Evolutionary conservation across 768 basidiomycete species (phyloP).

Genomic region (Mycena haematopus): DNA sequence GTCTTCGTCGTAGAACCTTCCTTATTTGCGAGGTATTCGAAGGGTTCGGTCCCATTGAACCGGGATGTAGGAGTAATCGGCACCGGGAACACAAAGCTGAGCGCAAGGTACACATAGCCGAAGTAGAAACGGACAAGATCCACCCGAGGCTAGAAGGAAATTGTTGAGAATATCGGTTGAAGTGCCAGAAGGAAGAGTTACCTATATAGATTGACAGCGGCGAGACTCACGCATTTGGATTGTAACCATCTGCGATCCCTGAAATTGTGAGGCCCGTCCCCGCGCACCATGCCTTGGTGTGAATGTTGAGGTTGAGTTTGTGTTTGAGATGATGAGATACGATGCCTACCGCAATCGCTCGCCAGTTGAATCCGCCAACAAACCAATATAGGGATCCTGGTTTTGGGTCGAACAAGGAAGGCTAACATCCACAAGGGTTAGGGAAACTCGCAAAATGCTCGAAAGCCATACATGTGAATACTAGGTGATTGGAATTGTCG

Average conservation of each 20-base stretch:
- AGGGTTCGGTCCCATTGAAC: conserved; percentile 2
- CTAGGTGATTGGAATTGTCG: not conserved
- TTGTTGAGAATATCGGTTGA: not conserved
- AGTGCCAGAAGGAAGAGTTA: not conserved
- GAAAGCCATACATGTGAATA: conserved; percentile 24
- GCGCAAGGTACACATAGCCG: conserved; percentile 19
- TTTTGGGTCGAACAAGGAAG: conserved; percentile 24
- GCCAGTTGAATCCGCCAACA: conserved; percentile 29
- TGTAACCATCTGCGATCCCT: conserved; percentile 25
- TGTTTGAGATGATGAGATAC: not conserved
- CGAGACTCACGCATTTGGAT: conserved; percentile 16
- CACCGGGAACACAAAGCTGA: conserved; percentile 28
- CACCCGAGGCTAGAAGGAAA: conserved; percentile 17
- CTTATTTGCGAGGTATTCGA: conserved; percentile 24
- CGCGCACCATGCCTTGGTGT: conserved; percentile 22
- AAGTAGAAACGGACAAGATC: conserved; percentile 25
- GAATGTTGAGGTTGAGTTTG: not conserved
- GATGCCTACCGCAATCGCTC: conserved; percentile 25
- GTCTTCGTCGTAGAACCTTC: conserved; percentile 30
- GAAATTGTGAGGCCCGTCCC: conserved; percentile 27
- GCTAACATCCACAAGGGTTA: not conserved
- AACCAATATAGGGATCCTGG: conserved; percentile 28
- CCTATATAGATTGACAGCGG: conserved; percentile 25
- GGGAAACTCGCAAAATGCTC: not conserved
- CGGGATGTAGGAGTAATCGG: conserved; percentile 21